Percentiles rank a stretch among this genome's conserved stretches.
Evolutionary conservation across 495 filamentous ascomycete species (phyloP).

Genomic region (Penicillium pancosmium): DNA sequence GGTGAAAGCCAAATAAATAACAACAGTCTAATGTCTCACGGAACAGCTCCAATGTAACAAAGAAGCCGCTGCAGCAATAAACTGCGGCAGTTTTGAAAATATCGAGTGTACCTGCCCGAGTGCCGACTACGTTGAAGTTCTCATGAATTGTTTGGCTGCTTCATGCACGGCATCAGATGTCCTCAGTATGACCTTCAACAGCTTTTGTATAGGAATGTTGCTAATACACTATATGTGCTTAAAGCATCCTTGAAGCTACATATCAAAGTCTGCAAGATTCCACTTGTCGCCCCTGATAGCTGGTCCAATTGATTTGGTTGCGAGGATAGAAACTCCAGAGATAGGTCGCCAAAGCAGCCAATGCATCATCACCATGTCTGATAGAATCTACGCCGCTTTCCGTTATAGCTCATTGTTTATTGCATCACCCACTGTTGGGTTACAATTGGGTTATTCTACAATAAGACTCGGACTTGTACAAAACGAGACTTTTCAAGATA

Average conservation of each 20-base stretch:
- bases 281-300: not conserved
- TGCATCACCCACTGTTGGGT: too few relatives aligned
- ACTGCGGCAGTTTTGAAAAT: not conserved
- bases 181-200: not conserved
- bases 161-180: not conserved
- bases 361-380: too few relatives aligned
- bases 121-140: constrained; percentile 1
- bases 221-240: not conserved
- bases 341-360: too few relatives aligned
- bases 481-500: too few relatives aligned
- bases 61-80: not conserved
- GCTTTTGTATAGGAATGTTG: not conserved
- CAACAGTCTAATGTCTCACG: not conserved
- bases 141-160: constrained; percentile 6
- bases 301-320: constrained; percentile 3
- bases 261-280: constrained; percentile 5
- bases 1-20: not conserved
- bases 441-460: too few relatives aligned
- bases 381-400: too few relatives aligned
- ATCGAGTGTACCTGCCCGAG: not conserved
- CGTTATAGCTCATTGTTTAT: too few relatives aligned
- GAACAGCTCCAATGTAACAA: not conserved
- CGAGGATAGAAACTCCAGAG: too few relatives aligned
- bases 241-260: not conserved
- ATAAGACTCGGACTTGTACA: too few relatives aligned